These are phyloP conservation scores for Selaginella moellendorffii DNA, from an alignment of 75 land plant species.

Conservation along the genomic window DNA sequence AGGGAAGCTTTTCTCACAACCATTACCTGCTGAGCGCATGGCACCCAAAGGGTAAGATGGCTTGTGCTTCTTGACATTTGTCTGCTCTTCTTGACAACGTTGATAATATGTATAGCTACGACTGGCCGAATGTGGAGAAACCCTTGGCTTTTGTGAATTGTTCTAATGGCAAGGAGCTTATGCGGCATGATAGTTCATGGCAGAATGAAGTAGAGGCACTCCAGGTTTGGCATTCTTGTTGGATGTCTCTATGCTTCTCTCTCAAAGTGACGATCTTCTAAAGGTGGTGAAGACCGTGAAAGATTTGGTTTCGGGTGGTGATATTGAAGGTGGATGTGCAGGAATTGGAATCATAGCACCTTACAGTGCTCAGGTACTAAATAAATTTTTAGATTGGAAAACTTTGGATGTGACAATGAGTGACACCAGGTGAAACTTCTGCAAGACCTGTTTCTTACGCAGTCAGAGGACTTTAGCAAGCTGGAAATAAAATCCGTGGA, in stretches of 20 bases:
- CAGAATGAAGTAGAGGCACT: slow-evolving; percentile 21
- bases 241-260: background rate
- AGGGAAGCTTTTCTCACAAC: slow-evolving; percentile 20
- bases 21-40: slow-evolving; percentile 21
- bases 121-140: slow-evolving; percentile 25
- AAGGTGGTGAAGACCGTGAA: slow-evolving; percentile 19
- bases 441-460: slow-evolving; percentile 13
- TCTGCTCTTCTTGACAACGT: background rate
- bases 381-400: background rate
- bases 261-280: background rate
- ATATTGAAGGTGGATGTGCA: slow-evolving; percentile 10
- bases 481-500: slow-evolving; percentile 28
- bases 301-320: slow-evolving; percentile 10
- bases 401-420: background rate
- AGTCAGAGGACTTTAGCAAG: slow-evolving; percentile 4
- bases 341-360: slow-evolving; percentile 32
- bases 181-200: slow-evolving; percentile 18
- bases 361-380: slow-evolving; percentile 28
- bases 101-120: slow-evolving; percentile 12
- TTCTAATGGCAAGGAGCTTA: slow-evolving; percentile 22
- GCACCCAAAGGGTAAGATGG: slow-evolving; percentile 27
- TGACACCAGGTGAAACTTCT: slow-evolving; percentile 25
- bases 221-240: slow-evolving; percentile 8
- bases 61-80: background rate
- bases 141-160: slow-evolving; percentile 26